Base-by-base conservation (phyloP, 805 yeast genomes). In the Schwanniomyces yamadae region DNA sequence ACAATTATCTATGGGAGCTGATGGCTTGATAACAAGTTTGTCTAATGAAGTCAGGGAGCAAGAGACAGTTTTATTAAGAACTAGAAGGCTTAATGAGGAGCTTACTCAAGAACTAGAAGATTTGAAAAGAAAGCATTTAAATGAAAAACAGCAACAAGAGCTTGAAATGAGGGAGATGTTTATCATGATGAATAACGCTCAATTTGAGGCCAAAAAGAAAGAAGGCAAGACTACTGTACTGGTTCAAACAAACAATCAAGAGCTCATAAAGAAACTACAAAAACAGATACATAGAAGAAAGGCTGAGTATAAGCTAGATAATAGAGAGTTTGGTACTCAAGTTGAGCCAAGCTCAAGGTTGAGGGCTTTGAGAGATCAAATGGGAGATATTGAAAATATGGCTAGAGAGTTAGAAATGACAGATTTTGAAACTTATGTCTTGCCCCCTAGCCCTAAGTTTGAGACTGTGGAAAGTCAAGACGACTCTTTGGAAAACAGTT, bases 391-490 rank as follows among this genome's bases (percentile, higher is more conserved):
- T 35, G 95, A 86, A 54, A 75, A 77, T 31, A 85, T 86, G 65
- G 96, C 96, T 0, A 67, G 95, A 41, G 85, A 84, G 50, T 69
- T 91, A 40, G 97, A 91, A 55, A 82, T 79, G 76, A 83, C 85
- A 14, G 93, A 88, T 46, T 89, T 87, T 50, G 82, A 76, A 33
- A 60, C 55, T 9, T 67, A 66, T 41, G 50, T 35, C 8, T 48
- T 38, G 7, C 24, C 38, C 9, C 13, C 7, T 40, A 36, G 28
- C 23, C 33, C 27, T 23, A 19, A 28, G 10, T 40, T 36, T 10
- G 21, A 36, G 6, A 15, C 13, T 14, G 13, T 10, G 4, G 16
- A 28, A n/a, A 26, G 46, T 2, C 48, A 41, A 14, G 14, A 34
- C 6, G 38, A 47, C 19, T 36, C 52, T 5, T 53, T 50, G 21